Percentiles rank a stretch among this genome's conserved stretches.
phyloP scores from a whole-genome alignment of 2,329 filamentous ascomycete species.

The Coniella vitis region DNA sequence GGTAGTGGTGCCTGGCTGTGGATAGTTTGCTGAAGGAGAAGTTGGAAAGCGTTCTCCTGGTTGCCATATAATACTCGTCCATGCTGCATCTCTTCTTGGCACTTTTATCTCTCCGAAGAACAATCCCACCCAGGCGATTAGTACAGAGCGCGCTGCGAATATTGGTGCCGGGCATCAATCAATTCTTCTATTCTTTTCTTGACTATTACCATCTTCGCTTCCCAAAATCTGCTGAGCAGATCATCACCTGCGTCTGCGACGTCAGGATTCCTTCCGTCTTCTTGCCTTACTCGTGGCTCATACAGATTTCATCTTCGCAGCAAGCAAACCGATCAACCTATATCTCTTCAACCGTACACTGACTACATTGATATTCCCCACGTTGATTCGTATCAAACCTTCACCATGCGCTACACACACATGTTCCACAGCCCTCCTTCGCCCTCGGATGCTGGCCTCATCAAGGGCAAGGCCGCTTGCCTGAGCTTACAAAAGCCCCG shows the following conservation, averaged over 20 bases:
- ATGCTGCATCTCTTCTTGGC: not conserved
- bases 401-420: constrained; percentile 14
- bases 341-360: no score
- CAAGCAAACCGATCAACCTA: no score
- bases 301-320: no score
- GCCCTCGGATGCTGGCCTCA: constrained; percentile 10
- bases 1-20: constrained; percentile 12
- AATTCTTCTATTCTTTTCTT: not conserved
- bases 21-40: not conserved
- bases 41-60: not conserved
- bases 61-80: not conserved
- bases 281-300: not conserved
- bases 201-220: not conserved
- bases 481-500: constrained; percentile 9
- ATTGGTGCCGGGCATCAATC: constrained; percentile 12
- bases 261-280: no score
- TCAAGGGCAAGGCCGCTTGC: constrained; percentile 8
- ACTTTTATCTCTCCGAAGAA: not conserved
- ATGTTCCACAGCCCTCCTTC: constrained; percentile 11
- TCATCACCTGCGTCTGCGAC: not conserved
- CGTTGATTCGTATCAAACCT: not conserved
- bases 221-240: not conserved
- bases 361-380: no score
- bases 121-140: not conserved
- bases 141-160: not conserved